These are phyloP conservation scores for Priceomyces medius DNA, from an alignment of 805 yeast genomes.

Conservation along the genomic window DNA sequence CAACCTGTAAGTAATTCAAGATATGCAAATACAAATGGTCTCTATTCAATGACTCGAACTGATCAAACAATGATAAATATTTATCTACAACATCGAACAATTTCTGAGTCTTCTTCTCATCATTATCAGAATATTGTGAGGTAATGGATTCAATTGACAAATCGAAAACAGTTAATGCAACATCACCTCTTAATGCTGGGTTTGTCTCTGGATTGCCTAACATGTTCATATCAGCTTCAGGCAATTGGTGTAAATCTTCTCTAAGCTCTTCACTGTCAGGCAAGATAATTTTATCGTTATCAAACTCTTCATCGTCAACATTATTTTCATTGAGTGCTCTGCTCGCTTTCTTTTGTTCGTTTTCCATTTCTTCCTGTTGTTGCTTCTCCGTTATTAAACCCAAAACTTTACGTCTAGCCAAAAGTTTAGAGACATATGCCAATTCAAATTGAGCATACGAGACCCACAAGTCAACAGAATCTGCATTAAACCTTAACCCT, in stretches of 20 bases:
- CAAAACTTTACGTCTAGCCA: slow-evolving; percentile 79
- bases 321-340: slow-evolving; percentile 32
- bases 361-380: slow-evolving; percentile 49
- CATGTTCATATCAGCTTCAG: slow-evolving; percentile 84
- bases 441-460: slow-evolving; percentile 88
- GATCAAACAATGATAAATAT: slow-evolving; percentile 61
- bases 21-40: slow-evolving; percentile 65
- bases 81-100: slow-evolving; percentile 38
- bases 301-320: slow-evolving; percentile 30
- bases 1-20: slow-evolving; percentile 48
- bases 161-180: slow-evolving; percentile 42
- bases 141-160: slow-evolving; percentile 31
- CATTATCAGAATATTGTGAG: slow-evolving; percentile 23
- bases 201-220: slow-evolving; percentile 81
- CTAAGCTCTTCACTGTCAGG: slow-evolving; percentile 58
- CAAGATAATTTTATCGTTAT: slow-evolving; percentile 41
- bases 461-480: slow-evolving; percentile 70
- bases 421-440: slow-evolving; percentile 76
- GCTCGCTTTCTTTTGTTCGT: slow-evolving; percentile 30
- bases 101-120: slow-evolving; percentile 29
- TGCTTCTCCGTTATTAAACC: slow-evolving; percentile 75
- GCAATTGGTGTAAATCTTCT: slow-evolving; percentile 66
- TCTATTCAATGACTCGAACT: slow-evolving; percentile 69
- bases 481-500: slow-evolving; percentile 80
- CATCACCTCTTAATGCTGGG: slow-evolving; percentile 63